Percentiles rank a stretch among this genome's conserved stretches.
Conservation (phyloP, 148 eudicot genomes). For the Nyssa sinensis region DNA sequence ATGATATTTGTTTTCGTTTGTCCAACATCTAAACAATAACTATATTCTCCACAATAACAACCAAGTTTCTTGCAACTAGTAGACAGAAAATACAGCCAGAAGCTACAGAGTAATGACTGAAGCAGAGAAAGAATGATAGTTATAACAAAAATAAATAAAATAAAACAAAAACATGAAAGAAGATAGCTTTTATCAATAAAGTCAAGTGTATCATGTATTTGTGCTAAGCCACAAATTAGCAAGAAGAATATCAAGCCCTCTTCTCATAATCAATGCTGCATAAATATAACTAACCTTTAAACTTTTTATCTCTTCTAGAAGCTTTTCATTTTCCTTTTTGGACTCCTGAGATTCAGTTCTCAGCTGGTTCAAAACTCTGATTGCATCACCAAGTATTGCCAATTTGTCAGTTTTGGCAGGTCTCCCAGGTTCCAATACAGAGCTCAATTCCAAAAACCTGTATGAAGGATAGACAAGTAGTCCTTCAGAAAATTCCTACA, state of each 20-base stretch:
- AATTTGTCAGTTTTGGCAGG: conserved; percentile 74
- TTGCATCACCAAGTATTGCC: conserved; percentile 74
- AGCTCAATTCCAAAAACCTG: conserved; percentile 77
- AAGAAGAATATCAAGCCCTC: too few species aligned
- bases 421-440: conserved; percentile 71
- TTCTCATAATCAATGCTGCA: background rate
- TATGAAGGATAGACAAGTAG: conserved; percentile 7
- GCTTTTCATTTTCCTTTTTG: conserved; percentile 60
- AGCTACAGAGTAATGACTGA: too few species aligned
- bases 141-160: too few species aligned
- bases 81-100: too few species aligned
- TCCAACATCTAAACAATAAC: too few species aligned
- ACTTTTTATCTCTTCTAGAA: conserved; percentile 71
- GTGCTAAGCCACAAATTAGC: background rate
- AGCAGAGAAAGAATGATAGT: too few species aligned
- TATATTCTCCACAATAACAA: too few species aligned
- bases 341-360: conserved; percentile 53
- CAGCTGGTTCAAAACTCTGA: conserved; percentile 62
- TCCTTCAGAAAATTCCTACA: background rate
- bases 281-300: conserved; percentile 58
- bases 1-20: too few species aligned
- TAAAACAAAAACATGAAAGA: too few species aligned
- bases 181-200: too few species aligned
- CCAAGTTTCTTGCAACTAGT: too few species aligned
- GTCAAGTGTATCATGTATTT: background rate